These are phyloP conservation scores for Leptographium lundbergii DNA, from an alignment of 2,329 filamentous ascomycete species.

Conservation along the genomic window DNA sequence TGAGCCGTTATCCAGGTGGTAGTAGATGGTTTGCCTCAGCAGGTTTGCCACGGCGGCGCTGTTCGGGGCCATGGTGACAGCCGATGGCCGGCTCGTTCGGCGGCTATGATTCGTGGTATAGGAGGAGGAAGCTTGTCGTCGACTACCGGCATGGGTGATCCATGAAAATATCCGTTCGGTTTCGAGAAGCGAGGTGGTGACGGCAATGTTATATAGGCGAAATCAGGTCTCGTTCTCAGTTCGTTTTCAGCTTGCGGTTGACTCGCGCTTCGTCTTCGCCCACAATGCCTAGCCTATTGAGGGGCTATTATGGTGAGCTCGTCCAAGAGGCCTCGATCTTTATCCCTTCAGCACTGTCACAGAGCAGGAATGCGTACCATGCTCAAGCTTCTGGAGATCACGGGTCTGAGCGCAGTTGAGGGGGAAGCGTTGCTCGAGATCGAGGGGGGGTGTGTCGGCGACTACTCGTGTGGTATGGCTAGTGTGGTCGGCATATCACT, in stretches of 20 bases:
- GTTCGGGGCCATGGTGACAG: slow-evolving; percentile 37
- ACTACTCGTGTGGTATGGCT: neutral
- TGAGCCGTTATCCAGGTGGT: slow-evolving; percentile 79
- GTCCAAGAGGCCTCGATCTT: neutral
- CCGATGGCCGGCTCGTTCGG: neutral
- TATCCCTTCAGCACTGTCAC: neutral
- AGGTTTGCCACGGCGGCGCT: slow-evolving; percentile 36
- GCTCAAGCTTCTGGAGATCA: neutral
- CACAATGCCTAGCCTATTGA: neutral
- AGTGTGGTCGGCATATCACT: neutral
- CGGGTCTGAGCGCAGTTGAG: neutral
- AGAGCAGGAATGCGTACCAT: neutral
- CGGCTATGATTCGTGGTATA: neutral
- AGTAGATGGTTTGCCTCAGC: slow-evolving; percentile 47
- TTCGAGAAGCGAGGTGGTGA: too few relatives aligned
- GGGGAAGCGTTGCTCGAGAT: neutral
- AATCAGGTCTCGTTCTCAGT: neutral
- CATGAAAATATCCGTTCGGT: slow-evolving; percentile 5
- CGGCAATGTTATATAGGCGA: neutral
- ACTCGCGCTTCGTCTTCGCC: neutral
- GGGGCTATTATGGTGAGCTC: neutral
- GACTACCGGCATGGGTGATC: slow-evolving; percentile 7
- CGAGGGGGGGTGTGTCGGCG: neutral
- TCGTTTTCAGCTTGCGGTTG: neutral
- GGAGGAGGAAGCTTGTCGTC: neutral